Conservation (phyloP, 2,329 filamentous ascomycete species). For the Delphinella strobiligena region DNA sequence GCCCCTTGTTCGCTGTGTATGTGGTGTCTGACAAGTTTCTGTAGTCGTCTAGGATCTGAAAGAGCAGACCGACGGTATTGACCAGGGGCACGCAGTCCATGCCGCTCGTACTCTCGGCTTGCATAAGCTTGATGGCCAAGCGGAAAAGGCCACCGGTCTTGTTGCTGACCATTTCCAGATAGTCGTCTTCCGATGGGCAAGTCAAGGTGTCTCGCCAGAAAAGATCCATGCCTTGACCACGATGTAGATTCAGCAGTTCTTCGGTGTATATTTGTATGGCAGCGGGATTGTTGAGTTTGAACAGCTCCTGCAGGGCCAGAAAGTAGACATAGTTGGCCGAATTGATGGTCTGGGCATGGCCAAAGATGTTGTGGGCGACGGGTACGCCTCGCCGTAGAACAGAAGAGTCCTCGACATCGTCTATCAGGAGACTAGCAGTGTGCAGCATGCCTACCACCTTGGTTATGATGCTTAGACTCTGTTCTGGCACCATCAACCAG, state of each 20-base stretch:
- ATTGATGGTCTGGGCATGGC: constrained; percentile 80
- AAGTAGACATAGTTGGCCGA: constrained; percentile 87
- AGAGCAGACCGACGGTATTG: constrained; percentile 73
- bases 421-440: constrained; percentile 70
- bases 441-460: constrained; percentile 76
- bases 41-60: constrained; percentile 90
- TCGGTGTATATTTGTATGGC: constrained; percentile 64
- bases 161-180: constrained; percentile 87
- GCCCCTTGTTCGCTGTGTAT: constrained; percentile 81
- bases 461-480: constrained; percentile 62
- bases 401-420: constrained; percentile 79
- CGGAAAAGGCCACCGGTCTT: constrained; percentile 84
- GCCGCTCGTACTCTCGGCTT: constrained; percentile 49
- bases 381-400: constrained; percentile 65
- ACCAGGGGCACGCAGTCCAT: constrained; percentile 71
- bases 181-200: constrained; percentile 76
- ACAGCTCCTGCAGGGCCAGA: constrained; percentile 60
- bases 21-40: constrained; percentile 55
- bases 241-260: constrained; percentile 72
- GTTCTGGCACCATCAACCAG: constrained; percentile 62
- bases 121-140: constrained; percentile 77
- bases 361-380: constrained; percentile 75
- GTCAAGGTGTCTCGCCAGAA: constrained; percentile 81
- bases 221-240: constrained; percentile 82
- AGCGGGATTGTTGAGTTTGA: constrained; percentile 55